These are phyloP conservation scores for Pontederia crassipes DNA, from an alignment of 176 grass and related monocot species.

Conservation along the genomic window DNA sequence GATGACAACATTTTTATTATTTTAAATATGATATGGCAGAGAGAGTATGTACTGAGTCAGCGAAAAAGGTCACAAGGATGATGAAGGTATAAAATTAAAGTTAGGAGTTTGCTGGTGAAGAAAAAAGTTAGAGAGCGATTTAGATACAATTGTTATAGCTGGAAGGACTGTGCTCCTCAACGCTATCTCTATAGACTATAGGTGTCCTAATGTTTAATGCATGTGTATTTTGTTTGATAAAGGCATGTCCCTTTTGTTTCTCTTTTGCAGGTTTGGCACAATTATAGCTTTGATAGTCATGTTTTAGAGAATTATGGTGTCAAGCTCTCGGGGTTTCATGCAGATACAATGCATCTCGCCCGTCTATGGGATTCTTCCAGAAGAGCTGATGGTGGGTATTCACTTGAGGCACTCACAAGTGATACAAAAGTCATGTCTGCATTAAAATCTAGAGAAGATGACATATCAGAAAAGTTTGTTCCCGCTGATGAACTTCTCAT, in stretches of 20 bases:
- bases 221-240: slow-evolving; percentile 6
- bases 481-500: slow-evolving; percentile 37
- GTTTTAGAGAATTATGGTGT: slow-evolving; percentile 79
- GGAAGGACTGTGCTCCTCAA: too few species aligned
- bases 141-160: too few species aligned
- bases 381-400: slow-evolving; percentile 76
- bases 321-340: slow-evolving; percentile 88
- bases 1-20: too few species aligned
- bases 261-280: slow-evolving; percentile 89
- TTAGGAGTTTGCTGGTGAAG: too few species aligned
- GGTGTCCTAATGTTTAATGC: too few species aligned
- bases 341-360: slow-evolving; percentile 97
- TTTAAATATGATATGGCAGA: too few species aligned
- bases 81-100: too few species aligned
- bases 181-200: too few species aligned
- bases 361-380: slow-evolving; percentile 87
- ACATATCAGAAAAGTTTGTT: background rate
- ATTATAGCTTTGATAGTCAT: slow-evolving; percentile 97
- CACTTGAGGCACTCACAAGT: slow-evolving; percentile 88
- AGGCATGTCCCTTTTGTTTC: slow-evolving; percentile 20
- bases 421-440: slow-evolving; percentile 63
- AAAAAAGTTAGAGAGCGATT: too few species aligned
- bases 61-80: too few species aligned
- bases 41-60: too few species aligned
- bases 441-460: too few species aligned